Base-by-base conservation (phyloP, 306 rosid species). In the Lathyrus oleraceus region DNA sequence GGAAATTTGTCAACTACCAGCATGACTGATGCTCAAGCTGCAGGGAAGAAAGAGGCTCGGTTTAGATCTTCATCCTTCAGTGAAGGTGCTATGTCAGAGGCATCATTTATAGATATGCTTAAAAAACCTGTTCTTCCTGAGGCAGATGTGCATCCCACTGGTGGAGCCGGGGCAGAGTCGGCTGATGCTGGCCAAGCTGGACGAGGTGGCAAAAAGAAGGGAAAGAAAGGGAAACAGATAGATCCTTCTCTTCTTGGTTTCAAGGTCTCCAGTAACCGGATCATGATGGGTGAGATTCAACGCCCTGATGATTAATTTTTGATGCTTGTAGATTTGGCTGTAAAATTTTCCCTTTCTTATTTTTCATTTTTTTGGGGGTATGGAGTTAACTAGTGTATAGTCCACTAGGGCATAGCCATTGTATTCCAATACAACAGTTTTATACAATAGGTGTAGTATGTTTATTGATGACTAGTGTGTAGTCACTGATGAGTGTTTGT, bases 201-300 rank as follows among this genome's bases (percentile, higher is more conserved):
- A 12, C 79, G 90, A 16, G 74, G 78, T 30, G 87, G 85, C 65
- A 88, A 85, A 73, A 88, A 85, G 88, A 88, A 88, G 67, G 94
- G 94, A 61, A 88, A 85, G 87, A 88, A 85, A 67, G 94, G 94
- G 66, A 88, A 85, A 15, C 90, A 88, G 77, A 86, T 88, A 35
- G 90, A 88, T 75, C 94, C 94, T 36, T 78, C 94, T 61, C 94
- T 88, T 47, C 90, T 88, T 53, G 94, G 94, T 58, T 88, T 88
- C 61, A 84, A 79, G 73, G 94, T 88, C 65, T 81, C 94, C 52
- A 88, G 94, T 76, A 85, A 85, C 76, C 84, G 94, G 72, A 83
- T 85, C 74, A 79, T 87, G 87, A 81, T 85, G 93, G 94, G 94
- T 25, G 94, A 88, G 82, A 88, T 88, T 62, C 88, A 88, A 72